These are phyloP conservation scores for Hemerocallis citrina DNA, from an alignment of 106 monocot species.

Conservation along the genomic window DNA sequence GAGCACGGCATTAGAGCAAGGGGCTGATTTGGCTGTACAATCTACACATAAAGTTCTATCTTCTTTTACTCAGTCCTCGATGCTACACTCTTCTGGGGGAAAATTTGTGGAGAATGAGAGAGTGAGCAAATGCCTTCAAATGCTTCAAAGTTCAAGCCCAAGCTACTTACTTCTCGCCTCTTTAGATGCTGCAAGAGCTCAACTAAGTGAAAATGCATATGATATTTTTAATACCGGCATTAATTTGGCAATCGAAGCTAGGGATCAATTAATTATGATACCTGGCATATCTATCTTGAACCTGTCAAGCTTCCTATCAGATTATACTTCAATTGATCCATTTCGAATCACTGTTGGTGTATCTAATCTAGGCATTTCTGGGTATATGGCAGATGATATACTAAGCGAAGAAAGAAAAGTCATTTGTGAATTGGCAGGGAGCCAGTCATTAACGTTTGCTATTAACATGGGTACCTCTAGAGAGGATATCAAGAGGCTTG, in stretches of 20 bases:
- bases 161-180: constrained; percentile 83
- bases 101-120: constrained; percentile 45
- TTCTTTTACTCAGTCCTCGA: constrained; percentile 86
- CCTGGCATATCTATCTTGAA: constrained; percentile 46
- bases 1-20: constrained; percentile 55
- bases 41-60: constrained; percentile 83
- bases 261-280: constrained; percentile 20
- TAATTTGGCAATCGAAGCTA: constrained; percentile 33
- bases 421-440: constrained; percentile 51
- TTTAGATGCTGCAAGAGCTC: constrained; percentile 83
- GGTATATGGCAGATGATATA: constrained; percentile 60
- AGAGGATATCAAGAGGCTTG: constrained; percentile 49
- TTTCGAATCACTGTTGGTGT: constrained; percentile 65
- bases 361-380: constrained; percentile 44
- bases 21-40: constrained; percentile 76
- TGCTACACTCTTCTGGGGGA: constrained; percentile 66
- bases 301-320: constrained; percentile 27
- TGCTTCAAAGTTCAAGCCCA: constrained; percentile 80
- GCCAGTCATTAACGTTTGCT: constrained; percentile 52
- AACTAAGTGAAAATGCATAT: constrained; percentile 36
- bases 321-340: constrained; percentile 54
- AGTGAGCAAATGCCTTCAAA: constrained; percentile 65
- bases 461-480: constrained; percentile 62
- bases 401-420: constrained; percentile 29
- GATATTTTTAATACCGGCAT: constrained; percentile 36